Percentiles rank a stretch among this genome's conserved stretches.
Evolutionary conservation across 192 early-diverging fungal species (phyloP).

Genomic region (Mortierella claussenii): DNA sequence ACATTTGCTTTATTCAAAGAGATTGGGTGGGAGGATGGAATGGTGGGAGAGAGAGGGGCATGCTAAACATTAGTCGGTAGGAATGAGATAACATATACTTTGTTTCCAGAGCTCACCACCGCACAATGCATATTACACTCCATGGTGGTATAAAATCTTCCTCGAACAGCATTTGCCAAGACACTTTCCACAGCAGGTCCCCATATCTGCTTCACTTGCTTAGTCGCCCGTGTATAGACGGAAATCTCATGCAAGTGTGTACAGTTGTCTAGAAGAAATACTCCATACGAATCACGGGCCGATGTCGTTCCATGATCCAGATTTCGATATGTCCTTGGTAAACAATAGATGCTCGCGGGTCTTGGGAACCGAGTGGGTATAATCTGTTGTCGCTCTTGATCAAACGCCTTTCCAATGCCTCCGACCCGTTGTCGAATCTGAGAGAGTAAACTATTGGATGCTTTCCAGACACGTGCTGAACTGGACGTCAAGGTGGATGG

Average conservation of each 20-base stretch:
- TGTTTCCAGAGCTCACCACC: conserved; percentile 39
- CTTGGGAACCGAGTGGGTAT: conserved; percentile 50
- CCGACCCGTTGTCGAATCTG: conserved; percentile 51
- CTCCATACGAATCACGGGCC: conserved; percentile 39
- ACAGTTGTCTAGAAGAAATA: conserved; percentile 38
- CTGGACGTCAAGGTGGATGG: neutral
- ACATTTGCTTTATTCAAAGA: too few species aligned
- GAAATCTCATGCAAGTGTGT: conserved; percentile 43
- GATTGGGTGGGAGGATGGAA: too few species aligned
- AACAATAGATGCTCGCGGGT: conserved; percentile 33
- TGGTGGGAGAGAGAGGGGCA: too few species aligned
- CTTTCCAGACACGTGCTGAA: conserved; percentile 35
- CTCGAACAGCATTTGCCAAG: conserved; percentile 19
- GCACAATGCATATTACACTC: conserved; percentile 51
- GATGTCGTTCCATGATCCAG: conserved; percentile 50
- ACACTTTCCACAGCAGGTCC: conserved; percentile 34
- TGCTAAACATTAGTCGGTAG: conserved; percentile 20
- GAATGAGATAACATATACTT: conserved; percentile 46
- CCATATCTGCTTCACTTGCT: conserved; percentile 32
- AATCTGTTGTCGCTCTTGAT: conserved; percentile 21
- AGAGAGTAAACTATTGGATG: conserved; percentile 45
- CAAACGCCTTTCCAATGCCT: conserved; percentile 14
- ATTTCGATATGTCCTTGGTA: conserved; percentile 23
- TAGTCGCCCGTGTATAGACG: conserved; percentile 34
- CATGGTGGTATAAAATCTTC: conserved; percentile 49